Percentiles rank a stretch among this genome's conserved stretches.
phyloP scores from a whole-genome alignment of 257 asterid species.

The Salvia miltiorrhiza region DNA sequence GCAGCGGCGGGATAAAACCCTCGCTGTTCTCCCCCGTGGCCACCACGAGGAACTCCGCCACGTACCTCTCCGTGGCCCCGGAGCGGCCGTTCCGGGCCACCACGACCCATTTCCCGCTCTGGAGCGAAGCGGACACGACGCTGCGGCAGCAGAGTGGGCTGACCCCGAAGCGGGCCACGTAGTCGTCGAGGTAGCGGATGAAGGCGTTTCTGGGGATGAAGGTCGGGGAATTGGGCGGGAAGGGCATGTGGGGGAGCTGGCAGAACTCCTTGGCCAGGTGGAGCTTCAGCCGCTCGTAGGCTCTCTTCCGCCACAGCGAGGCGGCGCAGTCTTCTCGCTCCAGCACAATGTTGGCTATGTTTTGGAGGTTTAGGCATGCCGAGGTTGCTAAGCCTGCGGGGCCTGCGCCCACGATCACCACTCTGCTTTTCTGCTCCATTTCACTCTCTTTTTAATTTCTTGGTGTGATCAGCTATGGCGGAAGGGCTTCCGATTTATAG shows the following conservation, averaged over 20 bases:
- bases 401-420: constrained; percentile 53
- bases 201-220: constrained; percentile 37
- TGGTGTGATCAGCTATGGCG: background rate
- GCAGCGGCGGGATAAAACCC: constrained; percentile 32
- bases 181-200: constrained; percentile 43
- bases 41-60: constrained; percentile 36
- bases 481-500: background rate
- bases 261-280: constrained; percentile 56
- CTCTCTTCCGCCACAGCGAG: constrained; percentile 47
- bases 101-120: constrained; percentile 28
- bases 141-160: constrained; percentile 13
- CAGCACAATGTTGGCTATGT: constrained; percentile 42
- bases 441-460: background rate
- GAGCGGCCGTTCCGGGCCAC: background rate
- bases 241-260: constrained; percentile 45
- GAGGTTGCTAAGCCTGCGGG: constrained; percentile 62
- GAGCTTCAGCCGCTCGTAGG: constrained; percentile 54
- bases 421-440: constrained; percentile 25
- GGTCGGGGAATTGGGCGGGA: constrained; percentile 34
- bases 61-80: constrained; percentile 21
- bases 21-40: constrained; percentile 54
- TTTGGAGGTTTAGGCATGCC: constrained; percentile 39
- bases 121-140: constrained; percentile 28
- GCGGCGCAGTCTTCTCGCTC: constrained; percentile 60
- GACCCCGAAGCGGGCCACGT: constrained; percentile 20